Base-by-base conservation (phyloP, 164 flowering plant genomes). In the Akebia trifoliata region DNA sequence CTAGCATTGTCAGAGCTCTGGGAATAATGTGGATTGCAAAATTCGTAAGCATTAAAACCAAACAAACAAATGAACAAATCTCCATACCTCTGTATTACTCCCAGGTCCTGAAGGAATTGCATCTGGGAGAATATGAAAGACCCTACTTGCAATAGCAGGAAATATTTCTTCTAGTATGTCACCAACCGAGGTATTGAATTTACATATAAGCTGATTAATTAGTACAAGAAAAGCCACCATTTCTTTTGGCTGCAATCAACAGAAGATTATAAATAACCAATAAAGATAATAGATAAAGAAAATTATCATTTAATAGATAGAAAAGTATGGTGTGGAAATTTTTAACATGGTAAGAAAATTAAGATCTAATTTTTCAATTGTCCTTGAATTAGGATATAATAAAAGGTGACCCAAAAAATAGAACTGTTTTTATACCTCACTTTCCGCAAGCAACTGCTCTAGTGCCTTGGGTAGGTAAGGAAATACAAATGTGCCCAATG, bases 121-220 rank as follows among this genome's bases (percentile, higher is more conserved):
- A 63, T 80, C 84, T 35, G 90, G 95, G 11, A 94, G 86, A 54
- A 89, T 66, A 65, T 65, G 74, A 54, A 94, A 82, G 15, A 81
- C 69, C 61, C 86, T 76, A 66, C 83, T 71, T 37, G 87, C 90
- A 74, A 94, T 82, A 44, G 72, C 68, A 49, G 99, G 99, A 73
- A 81, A 94, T 43, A 94, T 78, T 69, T 86, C 88, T 54, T 81
- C 95, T 77, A 94, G 36, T 64, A 94, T 86, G 58, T 72, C 88
- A 48, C 55, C 68, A 36, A 88, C 75, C 22, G 56, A 65, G 32
- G 83, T 62, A 57, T 50, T 76, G 81, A 94, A 94, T 66, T 94
- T 94, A 81, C 92, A 79, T 34, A 91, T 94, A 2, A 94, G 88
- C 68, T 94, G 99, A 77, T 90, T 90, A 50, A 90, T 82, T 54